These are phyloP conservation scores for Suhomyces pyralidae DNA, from an alignment of 805 yeast species.

Conservation along the genomic window DNA sequence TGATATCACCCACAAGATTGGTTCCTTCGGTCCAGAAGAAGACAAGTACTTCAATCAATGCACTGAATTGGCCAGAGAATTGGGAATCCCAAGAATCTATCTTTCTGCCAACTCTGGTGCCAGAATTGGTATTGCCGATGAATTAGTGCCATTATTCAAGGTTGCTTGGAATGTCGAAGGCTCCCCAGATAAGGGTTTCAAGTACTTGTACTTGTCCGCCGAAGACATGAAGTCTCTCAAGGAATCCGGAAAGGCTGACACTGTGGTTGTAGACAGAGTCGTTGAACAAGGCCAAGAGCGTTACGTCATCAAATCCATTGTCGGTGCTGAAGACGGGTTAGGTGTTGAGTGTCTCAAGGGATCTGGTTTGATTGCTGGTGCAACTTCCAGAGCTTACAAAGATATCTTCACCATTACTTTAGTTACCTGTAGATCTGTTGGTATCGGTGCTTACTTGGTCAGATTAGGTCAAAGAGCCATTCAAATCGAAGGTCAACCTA, in stretches of 20 bases:
- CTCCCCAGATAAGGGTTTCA: constrained; percentile 82
- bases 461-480: constrained; percentile 98
- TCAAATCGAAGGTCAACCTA: constrained; percentile 98
- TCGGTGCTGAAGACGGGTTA: constrained; percentile 93
- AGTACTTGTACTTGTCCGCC: constrained; percentile 76
- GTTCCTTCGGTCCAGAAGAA: constrained; percentile 97
- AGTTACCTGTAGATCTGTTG: constrained; percentile 99
- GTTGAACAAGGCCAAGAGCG: constrained; percentile 87
- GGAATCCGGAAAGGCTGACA: constrained; percentile 55
- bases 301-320: constrained; percentile 73
- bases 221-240: constrained; percentile 59
- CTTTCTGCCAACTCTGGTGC: constrained; percentile 99
- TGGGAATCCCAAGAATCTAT: constrained; percentile 94
- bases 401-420: constrained; percentile 97
- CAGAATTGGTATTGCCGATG: constrained; percentile 97
- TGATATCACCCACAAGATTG: constrained; percentile 96
- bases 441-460: constrained; percentile 98
- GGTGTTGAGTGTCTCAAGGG: constrained; percentile 99
- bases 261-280: constrained; percentile 70
- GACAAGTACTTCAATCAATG: constrained; percentile 89
- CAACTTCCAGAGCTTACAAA: constrained; percentile 94
- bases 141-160: constrained; percentile 80
- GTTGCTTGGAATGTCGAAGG: constrained; percentile 87
- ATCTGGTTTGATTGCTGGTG: constrained; percentile 98
- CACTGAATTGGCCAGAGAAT: constrained; percentile 84